Conservation (phyloP, 495 filamentous ascomycete genomes). For the Daldinia grandis region DNA sequence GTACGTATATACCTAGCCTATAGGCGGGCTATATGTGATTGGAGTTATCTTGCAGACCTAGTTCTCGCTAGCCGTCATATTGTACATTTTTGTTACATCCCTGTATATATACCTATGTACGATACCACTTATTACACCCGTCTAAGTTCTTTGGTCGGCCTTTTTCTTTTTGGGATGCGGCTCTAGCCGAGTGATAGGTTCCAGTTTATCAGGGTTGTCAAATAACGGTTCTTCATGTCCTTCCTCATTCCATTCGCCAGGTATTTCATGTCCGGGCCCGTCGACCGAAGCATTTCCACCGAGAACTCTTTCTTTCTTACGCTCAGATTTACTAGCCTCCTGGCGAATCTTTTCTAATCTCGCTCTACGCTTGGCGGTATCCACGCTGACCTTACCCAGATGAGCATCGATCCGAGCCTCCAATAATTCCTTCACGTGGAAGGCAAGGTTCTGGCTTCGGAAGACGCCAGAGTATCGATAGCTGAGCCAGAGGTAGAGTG, state of each 20-base stretch:
- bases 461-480: conserved; percentile 81
- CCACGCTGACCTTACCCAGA: conserved; percentile 55
- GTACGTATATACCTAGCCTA: background rate
- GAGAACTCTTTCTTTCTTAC: conserved; percentile 28
- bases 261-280: conserved; percentile 34
- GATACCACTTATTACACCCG: background rate
- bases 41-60: conserved; percentile 6
- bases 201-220: background rate
- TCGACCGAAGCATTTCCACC: conserved; percentile 14
- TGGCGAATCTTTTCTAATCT: conserved; percentile 33
- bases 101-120: background rate
- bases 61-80: conserved; percentile 1
- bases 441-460: conserved; percentile 75
- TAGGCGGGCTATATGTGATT: background rate
- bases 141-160: background rate
- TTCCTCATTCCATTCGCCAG: conserved; percentile 43
- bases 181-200: conserved; percentile 9
- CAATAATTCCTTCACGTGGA: conserved; percentile 79
- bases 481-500: conserved; percentile 87
- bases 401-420: conserved; percentile 78
- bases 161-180: background rate
- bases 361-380: conserved; percentile 19
- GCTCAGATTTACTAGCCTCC: conserved; percentile 21
- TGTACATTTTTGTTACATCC: conserved; percentile 25
- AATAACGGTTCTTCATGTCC: conserved; percentile 46